Conservation (phyloP, 192 early-diverging fungal genomes). For the Backusella mclennaniae region DNA sequence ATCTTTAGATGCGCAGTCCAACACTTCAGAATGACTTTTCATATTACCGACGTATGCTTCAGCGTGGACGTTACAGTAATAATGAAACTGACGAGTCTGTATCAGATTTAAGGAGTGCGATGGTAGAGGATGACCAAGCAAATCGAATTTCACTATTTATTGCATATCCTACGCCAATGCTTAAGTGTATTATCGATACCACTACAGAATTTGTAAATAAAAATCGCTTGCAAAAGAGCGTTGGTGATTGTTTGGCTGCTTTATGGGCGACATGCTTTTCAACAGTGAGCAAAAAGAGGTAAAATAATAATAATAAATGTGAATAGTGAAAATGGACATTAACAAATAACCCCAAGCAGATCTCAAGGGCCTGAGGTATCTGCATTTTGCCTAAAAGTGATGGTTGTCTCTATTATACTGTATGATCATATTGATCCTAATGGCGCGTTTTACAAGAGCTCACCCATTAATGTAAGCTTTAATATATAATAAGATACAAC, state of each 20-base stretch:
- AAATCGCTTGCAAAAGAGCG: conserved; percentile 41
- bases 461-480: conserved; percentile 75
- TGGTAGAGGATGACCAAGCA: conserved; percentile 83
- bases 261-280: conserved; percentile 79
- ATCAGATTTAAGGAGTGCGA: conserved; percentile 55
- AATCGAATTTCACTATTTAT: conserved; percentile 97
- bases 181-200: conserved; percentile 84
- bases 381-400: conserved; percentile 81
- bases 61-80: conserved; percentile 57
- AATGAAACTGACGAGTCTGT: not conserved
- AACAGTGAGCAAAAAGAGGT: conserved; percentile 68
- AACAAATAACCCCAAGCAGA: conserved; percentile 30
- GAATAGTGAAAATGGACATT: not conserved
- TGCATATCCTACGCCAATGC: conserved; percentile 93
- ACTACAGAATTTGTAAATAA: conserved; percentile 66
- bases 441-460: conserved; percentile 75
- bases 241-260: conserved; percentile 73
- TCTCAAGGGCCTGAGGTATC: conserved; percentile 56
- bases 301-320: not conserved
- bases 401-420: conserved; percentile 85
- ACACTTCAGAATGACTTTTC: conserved; percentile 95
- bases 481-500: conserved; percentile 4
- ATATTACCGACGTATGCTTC: conserved; percentile 90
- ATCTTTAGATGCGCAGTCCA: conserved; percentile 34
- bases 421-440: conserved; percentile 87